Evolutionary conservation across 192 early-diverging fungal genomes (phyloP), one percentile per base, ranked within the genome.

Genomic region (Podila epigama): DNA sequence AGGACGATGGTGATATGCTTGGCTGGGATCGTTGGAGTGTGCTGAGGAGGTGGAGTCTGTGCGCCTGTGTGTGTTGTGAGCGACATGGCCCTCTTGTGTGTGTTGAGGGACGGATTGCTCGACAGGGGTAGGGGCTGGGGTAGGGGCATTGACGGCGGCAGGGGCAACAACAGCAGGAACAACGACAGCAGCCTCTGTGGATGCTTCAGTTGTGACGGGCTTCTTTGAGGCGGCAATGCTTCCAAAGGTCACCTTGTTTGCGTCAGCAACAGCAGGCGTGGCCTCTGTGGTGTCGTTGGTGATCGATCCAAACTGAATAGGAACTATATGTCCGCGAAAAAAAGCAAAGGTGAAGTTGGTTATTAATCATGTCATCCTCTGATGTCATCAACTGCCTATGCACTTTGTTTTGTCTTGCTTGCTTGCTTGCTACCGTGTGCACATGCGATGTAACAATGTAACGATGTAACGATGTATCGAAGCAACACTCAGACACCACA

Each of bases 251-350:
- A 77, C 63, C 39, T 41, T 53, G 9, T 42, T 60, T 42, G 73
- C 70, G 42, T 42, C 51, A 35, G 58, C 61, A 50, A 58, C 57
- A 13, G 72, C 37, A 33, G 70, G 55, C 9, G 64, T 22, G 16
- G 77, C 66, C 59, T 44, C 55, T 31, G 70, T 57, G 15, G 63
- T 51, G 34, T 81, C 44, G 42, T 85, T 75, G 65, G 79, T 72
- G 54, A 83, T 66, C 2, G 81, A 83, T 55, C 81, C 81, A 66
- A 83, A 83, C 25, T 65, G 70, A 60, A 83, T 75, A 5, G 77
- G 62, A 25, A 71, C 66, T 77, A 58, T 8, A 33, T 32, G 31
- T 34, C 28, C 18, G 33, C 6, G 44, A 48, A 16, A 44, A 33
- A 60, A 32, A 13, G 16, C 6, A 7, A 48, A 4, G 15, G 22